A percentile compares a stretch with the other conserved stretches of the same genome.
These are phyloP conservation scores for Hemisphaericaspora lyxosophila DNA, from an alignment of 1,139 yeast species.

Conservation along the genomic window DNA sequence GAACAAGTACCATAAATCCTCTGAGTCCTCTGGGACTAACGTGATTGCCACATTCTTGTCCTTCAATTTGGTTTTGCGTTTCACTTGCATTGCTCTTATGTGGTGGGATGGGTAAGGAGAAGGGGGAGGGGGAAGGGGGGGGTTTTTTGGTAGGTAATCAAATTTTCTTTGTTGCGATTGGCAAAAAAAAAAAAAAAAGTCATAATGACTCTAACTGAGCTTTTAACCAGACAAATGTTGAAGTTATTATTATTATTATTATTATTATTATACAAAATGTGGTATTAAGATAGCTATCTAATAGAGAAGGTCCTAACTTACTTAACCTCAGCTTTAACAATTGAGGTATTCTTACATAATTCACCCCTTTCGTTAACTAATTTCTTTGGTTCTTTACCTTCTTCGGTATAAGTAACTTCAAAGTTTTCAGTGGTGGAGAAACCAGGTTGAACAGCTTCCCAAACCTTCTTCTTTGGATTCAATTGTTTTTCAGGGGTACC, in stretches of 20 bases:
- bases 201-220: too few species aligned
- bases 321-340: constrained; percentile 73
- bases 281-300: too few species aligned
- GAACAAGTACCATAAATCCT: constrained; percentile 87
- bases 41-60: constrained; percentile 67
- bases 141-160: too few species aligned
- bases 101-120: too few species aligned
- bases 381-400: constrained; percentile 74
- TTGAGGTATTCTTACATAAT: constrained; percentile 63
- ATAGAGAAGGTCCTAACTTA: too few species aligned
- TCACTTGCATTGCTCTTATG: constrained; percentile 15
- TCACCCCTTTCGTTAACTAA: constrained; percentile 79
- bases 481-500: constrained; percentile 88
- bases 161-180: too few species aligned
- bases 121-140: too few species aligned
- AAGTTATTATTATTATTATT: too few species aligned
- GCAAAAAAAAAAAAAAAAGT: too few species aligned
- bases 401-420: constrained; percentile 79
- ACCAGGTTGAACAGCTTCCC: constrained; percentile 92
- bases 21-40: constrained; percentile 81
- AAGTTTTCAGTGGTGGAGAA: constrained; percentile 77
- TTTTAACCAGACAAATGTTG: too few species aligned
- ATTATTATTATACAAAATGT: too few species aligned
- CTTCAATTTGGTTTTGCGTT: constrained; percentile 27
- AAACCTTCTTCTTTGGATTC: constrained; percentile 97